Percentiles rank a stretch among this genome's conserved stretches.
These are phyloP conservation scores for Dictyostelium capitatum DNA, from an alignment of 78 protist genomes.

Conservation along the genomic window DNA sequence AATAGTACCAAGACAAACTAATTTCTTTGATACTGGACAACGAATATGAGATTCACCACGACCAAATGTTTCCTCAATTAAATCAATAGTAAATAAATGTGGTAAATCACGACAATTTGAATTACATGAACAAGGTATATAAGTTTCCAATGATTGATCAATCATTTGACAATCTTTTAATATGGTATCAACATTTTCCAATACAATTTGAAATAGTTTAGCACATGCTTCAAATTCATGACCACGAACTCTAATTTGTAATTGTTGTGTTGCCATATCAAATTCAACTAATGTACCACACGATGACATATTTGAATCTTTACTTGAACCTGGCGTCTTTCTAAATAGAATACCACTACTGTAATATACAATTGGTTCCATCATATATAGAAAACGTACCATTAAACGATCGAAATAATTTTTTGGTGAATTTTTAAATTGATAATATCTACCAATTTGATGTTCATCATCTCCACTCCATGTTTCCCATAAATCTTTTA, in stretches of 20 bases:
- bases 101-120: constrained; percentile 32
- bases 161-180: constrained; percentile 48
- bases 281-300: constrained; percentile 78
- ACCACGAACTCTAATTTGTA: constrained; percentile 64
- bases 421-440: constrained; percentile 54
- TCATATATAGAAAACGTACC: constrained; percentile 67
- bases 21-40: constrained; percentile 27
- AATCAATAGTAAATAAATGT: constrained; percentile 20
- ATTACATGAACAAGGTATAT: constrained; percentile 52
- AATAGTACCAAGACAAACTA: constrained; percentile 33
- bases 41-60: constrained; percentile 33
- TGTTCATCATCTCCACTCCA: constrained; percentile 69
- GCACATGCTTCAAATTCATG: constrained; percentile 72
- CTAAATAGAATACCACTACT: constrained; percentile 61
- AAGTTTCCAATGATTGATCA: background rate
- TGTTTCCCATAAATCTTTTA: constrained; percentile 38
- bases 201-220: constrained; percentile 44
- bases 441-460: constrained; percentile 68
- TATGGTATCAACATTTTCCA: constrained; percentile 72
- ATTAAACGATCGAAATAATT: constrained; percentile 45
- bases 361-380: constrained; percentile 61
- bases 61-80: constrained; percentile 38
- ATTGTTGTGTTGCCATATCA: constrained; percentile 18
- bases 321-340: constrained; percentile 29
- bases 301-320: constrained; percentile 30